A percentile compares a stretch with the other conserved stretches of the same genome.
Conservation (phyloP, 768 basidiomycete species). For the Suillus hirtellus region DNA sequence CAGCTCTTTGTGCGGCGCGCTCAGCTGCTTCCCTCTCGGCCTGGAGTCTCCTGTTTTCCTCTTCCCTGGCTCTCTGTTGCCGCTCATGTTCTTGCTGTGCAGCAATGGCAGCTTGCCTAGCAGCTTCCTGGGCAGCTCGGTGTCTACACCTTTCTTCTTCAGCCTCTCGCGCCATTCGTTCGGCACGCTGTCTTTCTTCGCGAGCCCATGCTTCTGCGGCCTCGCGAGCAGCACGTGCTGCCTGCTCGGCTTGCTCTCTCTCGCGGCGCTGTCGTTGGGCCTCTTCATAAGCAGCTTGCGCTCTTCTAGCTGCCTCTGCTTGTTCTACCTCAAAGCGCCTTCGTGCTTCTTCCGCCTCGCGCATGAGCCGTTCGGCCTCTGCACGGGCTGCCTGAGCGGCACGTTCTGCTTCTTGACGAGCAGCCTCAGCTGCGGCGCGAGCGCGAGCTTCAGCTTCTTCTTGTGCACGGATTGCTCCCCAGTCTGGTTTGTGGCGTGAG, state of each 20-base stretch:
- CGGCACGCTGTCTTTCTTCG: conserved; percentile 24
- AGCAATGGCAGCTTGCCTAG: conserved; percentile 21
- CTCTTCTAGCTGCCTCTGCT: conserved; percentile 18
- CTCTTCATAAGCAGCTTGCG: conserved; percentile 23
- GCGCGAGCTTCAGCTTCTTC: conserved; percentile 18
- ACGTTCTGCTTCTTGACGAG: conserved; percentile 24
- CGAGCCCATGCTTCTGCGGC: conserved; percentile 28
- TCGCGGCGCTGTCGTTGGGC: conserved; percentile 25
- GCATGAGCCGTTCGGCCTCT: conserved; percentile 23
- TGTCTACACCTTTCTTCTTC: conserved; percentile 25
- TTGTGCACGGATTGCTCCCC: conserved; percentile 23
- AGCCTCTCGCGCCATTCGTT: conserved; percentile 17
- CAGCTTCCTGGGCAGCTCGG: conserved; percentile 25
- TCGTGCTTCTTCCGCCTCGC: neutral
- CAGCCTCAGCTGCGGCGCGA: conserved; percentile 10
- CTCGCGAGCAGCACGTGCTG: conserved; percentile 24
- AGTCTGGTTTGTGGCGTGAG: conserved; percentile 28
- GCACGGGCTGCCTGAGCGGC: conserved; percentile 25
- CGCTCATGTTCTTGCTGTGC: conserved; percentile 28
- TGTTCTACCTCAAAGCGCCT: neutral
- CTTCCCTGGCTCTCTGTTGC: conserved; percentile 22
- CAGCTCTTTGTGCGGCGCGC: conserved; percentile 24
- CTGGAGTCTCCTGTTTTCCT: conserved; percentile 10
- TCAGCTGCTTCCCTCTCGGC: conserved; percentile 24
- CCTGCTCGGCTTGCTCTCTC: conserved; percentile 23